Conservation (phyloP, 1,284 basidiomycete species). For the Boletus semigastroideus region DNA sequence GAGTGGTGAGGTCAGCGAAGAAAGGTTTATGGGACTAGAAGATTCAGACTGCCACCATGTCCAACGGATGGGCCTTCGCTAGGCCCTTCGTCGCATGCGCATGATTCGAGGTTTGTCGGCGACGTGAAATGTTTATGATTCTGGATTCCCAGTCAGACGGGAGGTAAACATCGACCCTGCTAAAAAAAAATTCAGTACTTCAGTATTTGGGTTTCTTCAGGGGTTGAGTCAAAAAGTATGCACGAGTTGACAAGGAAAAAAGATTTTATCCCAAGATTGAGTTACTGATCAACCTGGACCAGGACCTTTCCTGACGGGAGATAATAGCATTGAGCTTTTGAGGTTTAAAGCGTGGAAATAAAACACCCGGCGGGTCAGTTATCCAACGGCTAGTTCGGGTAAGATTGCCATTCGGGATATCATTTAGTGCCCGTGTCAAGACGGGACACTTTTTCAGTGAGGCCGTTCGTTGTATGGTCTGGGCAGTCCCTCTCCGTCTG, state of each 20-base stretch:
- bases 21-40: conserved; percentile 2
- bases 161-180: conserved; percentile 7
- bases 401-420: neutral
- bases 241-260: conserved; percentile 17
- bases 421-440: neutral
- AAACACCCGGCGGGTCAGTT: neutral
- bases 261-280: conserved; percentile 14
- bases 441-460: neutral
- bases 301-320: no score
- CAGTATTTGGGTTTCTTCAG: neutral
- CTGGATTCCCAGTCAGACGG: neutral
- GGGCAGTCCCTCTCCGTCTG: neutral
- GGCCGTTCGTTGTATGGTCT: neutral
- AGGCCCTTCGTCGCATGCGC: neutral
- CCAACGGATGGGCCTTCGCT: neutral
- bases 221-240: conserved; percentile 9
- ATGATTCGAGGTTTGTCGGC: neutral
- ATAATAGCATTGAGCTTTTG: neutral
- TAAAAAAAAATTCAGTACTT: neutral
- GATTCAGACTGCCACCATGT: neutral
- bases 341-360: neutral
- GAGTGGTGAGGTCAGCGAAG: conserved; percentile 24
- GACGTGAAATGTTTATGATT: neutral
- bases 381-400: neutral
- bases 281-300: no score